Base-by-base conservation (phyloP, 352 stramenopile species). In the Globisporangium emineosum region DNA sequence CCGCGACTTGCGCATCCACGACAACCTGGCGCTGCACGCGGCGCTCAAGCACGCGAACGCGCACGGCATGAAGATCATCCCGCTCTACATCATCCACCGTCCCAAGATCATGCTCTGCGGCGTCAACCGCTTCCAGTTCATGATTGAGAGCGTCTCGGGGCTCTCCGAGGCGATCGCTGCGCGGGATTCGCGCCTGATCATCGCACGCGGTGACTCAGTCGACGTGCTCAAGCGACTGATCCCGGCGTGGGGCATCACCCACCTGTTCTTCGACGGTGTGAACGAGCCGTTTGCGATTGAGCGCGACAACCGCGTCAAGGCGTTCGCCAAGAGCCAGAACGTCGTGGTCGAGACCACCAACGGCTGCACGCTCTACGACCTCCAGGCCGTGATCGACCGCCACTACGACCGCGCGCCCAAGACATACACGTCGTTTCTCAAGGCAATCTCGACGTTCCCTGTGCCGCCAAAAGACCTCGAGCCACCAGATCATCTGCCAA, bases 1-100 rank as follows among this genome's bases (percentile, higher is more conserved):
- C 8, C 98, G 98, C 67, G 94, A 97, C 56, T 76, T 99, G 58
- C 81, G 97, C 50, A 74, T 99, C 45, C 93, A 98, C 73, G 97
- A 99, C 78, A 99, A 99, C 76, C 83, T 97, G 29, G 88, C 89
- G 53, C 77, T 99, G 19, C 52, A 93, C 10, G 79, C 83, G 30
- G 91, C 92, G 37, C 75, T 93, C 47, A 47, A 86, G 30, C 69
- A 74, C 42, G 57, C 43, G 29, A 43, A 35, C 67, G 57, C 47
- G 13, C 40, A n/a, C 1, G 52, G 54, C 23, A 76, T 86, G 19
- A 70, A 73, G 51, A 67, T 98, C 29, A 84, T 95, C 52, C 86
- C 93, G 51, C 65, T 97, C 23, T 98, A 97, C 73, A 88, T 96
- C 17, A 79, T 97, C 13, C 83, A 98, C 68, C 88, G 83, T 10